phyloP scores from a whole-genome alignment of 2,329 filamentous ascomycete species.

The Cercospora sesami region DNA sequence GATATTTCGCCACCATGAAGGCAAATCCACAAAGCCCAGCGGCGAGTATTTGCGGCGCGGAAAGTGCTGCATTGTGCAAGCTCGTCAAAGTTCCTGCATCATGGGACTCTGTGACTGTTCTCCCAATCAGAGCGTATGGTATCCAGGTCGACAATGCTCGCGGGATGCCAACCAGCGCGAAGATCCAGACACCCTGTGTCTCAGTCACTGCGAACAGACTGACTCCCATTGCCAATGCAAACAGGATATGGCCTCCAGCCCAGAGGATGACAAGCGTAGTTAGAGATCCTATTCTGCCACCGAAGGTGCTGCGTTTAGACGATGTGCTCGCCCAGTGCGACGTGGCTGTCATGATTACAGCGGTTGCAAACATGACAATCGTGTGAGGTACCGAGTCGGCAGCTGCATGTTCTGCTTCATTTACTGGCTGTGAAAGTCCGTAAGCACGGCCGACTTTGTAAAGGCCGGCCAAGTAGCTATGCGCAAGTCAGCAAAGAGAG shows the following conservation, averaged over 20 bases:
- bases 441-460: not conserved
- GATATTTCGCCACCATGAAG: not conserved
- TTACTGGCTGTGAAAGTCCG: not conserved
- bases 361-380: not conserved
- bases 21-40: not conserved
- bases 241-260: not conserved
- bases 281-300: not conserved
- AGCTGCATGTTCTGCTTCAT: constrained; percentile 1
- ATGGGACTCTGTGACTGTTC: not conserved
- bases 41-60: constrained; percentile 1
- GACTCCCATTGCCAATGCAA: not conserved
- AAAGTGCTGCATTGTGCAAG: constrained; percentile 13
- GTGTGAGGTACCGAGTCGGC: not conserved
- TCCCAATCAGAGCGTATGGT: constrained; percentile 1
- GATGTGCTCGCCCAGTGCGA: not conserved
- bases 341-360: not conserved
- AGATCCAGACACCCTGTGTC: not conserved
- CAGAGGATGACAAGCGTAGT: not conserved
- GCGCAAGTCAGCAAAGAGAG: not conserved
- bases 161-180: not conserved
- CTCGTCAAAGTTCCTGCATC: constrained; percentile 11
- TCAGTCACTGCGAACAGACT: not conserved
- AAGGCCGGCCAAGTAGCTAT: not conserved
- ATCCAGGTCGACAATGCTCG: constrained; percentile 1
- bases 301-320: too few relatives aligned